A percentile compares a stretch with the other conserved stretches of the same genome.
Conservation (phyloP, 78 protist species). For the Dictyostelium purpureum region DNA sequence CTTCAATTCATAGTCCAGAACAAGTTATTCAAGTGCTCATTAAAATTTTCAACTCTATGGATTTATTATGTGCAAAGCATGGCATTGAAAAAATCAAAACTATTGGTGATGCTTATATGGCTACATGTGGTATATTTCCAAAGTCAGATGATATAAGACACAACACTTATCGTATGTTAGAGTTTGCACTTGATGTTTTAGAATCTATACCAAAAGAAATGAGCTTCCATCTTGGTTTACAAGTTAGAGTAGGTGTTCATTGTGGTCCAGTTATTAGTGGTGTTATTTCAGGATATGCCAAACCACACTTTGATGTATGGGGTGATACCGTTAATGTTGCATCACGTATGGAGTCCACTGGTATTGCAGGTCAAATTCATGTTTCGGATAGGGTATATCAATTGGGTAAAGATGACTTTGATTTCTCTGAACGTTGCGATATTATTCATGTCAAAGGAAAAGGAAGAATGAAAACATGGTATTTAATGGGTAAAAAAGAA, state of each 20-base stretch:
- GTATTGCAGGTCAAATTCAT: slow-evolving; percentile 75
- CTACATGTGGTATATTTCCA: slow-evolving; percentile 69
- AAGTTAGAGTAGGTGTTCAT: slow-evolving; percentile 79
- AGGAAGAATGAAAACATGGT: slow-evolving; percentile 87
- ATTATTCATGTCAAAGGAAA: slow-evolving; percentile 81
- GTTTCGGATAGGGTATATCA: slow-evolving; percentile 52
- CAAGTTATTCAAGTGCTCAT: slow-evolving; percentile 81
- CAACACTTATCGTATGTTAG: slow-evolving; percentile 19
- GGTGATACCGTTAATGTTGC: slow-evolving; percentile 92
- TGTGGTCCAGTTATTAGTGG: slow-evolving; percentile 91
- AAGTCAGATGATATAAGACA: neutral
- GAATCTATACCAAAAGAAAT: slow-evolving; percentile 19
- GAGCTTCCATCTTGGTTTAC: slow-evolving; percentile 29
- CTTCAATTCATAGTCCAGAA: slow-evolving; percentile 60
- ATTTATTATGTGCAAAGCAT: slow-evolving; percentile 52
- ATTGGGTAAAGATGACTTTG: slow-evolving; percentile 15
- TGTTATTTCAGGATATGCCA: slow-evolving; percentile 53
- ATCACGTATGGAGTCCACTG: slow-evolving; percentile 80
- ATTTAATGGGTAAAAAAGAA: slow-evolving; percentile 18
- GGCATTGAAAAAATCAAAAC: slow-evolving; percentile 90
- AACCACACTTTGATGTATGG: slow-evolving; percentile 86
- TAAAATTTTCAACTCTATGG: slow-evolving; percentile 81
- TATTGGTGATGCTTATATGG: slow-evolving; percentile 86
- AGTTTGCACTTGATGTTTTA: slow-evolving; percentile 20
- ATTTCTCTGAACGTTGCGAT: slow-evolving; percentile 39